phyloP scores from a whole-genome alignment of 768 basidiomycete genomes.

The Tylopilus rubrobrunneus region DNA sequence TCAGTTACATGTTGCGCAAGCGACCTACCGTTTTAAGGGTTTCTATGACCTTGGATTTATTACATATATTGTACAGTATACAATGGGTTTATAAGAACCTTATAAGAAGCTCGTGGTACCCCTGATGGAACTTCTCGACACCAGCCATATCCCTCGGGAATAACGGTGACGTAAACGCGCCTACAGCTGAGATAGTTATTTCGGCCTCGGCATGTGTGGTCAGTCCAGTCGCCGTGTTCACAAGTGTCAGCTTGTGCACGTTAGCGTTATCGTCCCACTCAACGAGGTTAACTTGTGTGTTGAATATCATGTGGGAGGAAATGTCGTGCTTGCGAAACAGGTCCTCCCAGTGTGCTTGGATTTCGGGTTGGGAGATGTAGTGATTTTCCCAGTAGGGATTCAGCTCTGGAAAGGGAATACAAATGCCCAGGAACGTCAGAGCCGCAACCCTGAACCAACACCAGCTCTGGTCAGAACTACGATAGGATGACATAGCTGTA shows the following conservation, averaged over 20 bases:
- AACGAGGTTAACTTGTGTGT: conserved; percentile 31
- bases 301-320: conserved; percentile 37
- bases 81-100: no score
- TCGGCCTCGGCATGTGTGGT: conserved; percentile 12
- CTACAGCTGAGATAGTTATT: background rate
- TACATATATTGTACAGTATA: no score
- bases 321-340: conserved; percentile 42
- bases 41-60: no score
- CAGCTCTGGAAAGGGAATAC: background rate
- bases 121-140: conserved; percentile 35
- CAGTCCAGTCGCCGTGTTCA: conserved; percentile 32
- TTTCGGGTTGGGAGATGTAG: conserved; percentile 4
- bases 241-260: conserved; percentile 39
- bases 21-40: no score
- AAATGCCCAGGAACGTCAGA: background rate
- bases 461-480: background rate
- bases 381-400: background rate
- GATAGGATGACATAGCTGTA: background rate
- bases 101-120: no score
- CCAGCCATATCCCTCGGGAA: background rate
- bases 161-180: conserved; percentile 1
- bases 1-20: no score
- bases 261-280: conserved; percentile 44
- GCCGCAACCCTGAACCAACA: background rate
- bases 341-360: conserved; percentile 34